phyloP scores from a whole-genome alignment of 1,139 yeast species.

The Scheffersomyces lignicola region DNA sequence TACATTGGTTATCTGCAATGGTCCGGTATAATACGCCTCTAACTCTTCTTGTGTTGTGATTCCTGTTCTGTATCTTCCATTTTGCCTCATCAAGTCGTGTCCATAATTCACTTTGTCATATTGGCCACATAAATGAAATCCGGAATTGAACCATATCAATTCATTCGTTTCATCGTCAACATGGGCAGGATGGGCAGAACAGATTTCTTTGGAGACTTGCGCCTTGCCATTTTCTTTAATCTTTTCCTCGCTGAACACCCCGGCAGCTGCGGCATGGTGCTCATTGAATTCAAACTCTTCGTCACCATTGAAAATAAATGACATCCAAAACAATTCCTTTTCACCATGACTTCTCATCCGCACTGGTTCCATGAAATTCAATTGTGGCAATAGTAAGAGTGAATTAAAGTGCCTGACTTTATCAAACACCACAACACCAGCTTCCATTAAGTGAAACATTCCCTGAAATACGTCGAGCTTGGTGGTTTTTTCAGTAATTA shows the following conservation, averaged over 20 bases:
- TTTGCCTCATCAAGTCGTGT: slow-evolving; percentile 21
- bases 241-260: slow-evolving; percentile 35
- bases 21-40: slow-evolving; percentile 21
- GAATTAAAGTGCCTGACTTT: slow-evolving; percentile 27
- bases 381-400: slow-evolving; percentile 26
- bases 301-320: slow-evolving; percentile 30
- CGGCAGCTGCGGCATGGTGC: slow-evolving; percentile 27
- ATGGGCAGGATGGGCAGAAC: slow-evolving; percentile 43
- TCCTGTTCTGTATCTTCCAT: slow-evolving; percentile 19
- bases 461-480: slow-evolving; percentile 26
- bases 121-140: slow-evolving; percentile 32
- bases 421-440: slow-evolving; percentile 28
- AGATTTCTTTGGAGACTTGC: slow-evolving; percentile 29
- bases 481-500: slow-evolving; percentile 21
- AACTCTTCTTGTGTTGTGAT: slow-evolving; percentile 25
- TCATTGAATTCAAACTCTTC: slow-evolving; percentile 29
- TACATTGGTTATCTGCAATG: slow-evolving; percentile 23
- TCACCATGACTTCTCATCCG: slow-evolving; percentile 28
- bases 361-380: slow-evolving; percentile 25
- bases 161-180: slow-evolving; percentile 32
- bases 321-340: slow-evolving; percentile 33
- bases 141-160: slow-evolving; percentile 36
- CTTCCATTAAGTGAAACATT: slow-evolving; percentile 30
- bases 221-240: slow-evolving; percentile 20
- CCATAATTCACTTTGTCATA: slow-evolving; percentile 19